Base-by-base conservation (phyloP, 2,329 filamentous ascomycete genomes). In the Trichoderma simmonsii region DNA sequence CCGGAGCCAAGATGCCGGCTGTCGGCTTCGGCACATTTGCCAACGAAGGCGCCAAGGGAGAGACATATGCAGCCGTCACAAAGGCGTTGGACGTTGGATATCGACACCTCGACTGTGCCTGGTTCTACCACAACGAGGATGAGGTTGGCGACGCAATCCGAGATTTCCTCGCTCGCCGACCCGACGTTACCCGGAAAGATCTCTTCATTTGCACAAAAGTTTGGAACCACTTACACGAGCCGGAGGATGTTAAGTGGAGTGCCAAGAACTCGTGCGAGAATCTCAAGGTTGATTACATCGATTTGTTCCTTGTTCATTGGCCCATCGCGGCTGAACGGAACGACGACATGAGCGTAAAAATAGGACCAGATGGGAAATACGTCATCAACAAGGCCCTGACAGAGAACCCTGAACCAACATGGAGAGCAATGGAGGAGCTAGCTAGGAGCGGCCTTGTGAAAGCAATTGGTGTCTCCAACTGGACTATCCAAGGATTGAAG, bases 391-490 rank as follows among this genome's bases (percentile, higher is more conserved):
- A 69, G 8, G 21, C 26, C 5, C 21, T 69, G 66, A 69, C 66
- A 5, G 56, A 69, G 21, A 87, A 69, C n/a, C 66, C 66, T 34
- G 66, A 69, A 28, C 90, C 96, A 82, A 96, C 93, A 30, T 97
- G 88, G 89, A 84, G 86, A 73, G 90, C 93, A 92, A 85, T 93
- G 86, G 89, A 92, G 83, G 92, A 91, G 85, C 85, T 93, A 61
- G 83, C 89, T 28, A 88, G 82, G 12, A 89, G 88, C 59, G 90
- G 91, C 80, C 93, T 93, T 81, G 92, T 93, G 66, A 87, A 86
- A 81, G 93, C 93, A 83, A 95, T 96, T 79, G 93, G 93, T 77
- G 92, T 96, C 71, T 94, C 92, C 81, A 97, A 97, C 87, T 96
- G 97, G 81, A 91, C 87, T 74, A 93, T 95, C 80, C 89, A 85